These are phyloP conservation scores for Fusarium duplospermum DNA, from an alignment of 2,329 filamentous ascomycete genomes.

Conservation along the genomic window DNA sequence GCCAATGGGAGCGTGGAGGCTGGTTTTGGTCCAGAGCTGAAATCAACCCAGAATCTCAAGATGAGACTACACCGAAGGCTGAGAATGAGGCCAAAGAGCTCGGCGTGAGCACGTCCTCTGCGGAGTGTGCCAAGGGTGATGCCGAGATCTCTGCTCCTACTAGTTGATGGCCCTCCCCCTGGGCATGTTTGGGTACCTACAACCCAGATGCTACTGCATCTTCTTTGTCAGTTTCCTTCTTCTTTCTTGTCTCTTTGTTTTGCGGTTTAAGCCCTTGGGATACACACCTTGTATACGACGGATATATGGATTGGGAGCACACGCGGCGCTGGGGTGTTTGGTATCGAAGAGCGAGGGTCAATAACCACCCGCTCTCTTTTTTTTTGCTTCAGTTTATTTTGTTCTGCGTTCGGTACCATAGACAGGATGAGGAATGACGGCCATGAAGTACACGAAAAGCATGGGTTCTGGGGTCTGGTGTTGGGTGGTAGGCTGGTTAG, in stretches of 20 bases:
- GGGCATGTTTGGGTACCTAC: not conserved
- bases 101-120: conserved; percentile 3
- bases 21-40: conserved; percentile 69
- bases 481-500: conserved; percentile 1
- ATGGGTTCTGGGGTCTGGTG: conserved; percentile 31
- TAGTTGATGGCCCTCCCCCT: too few species aligned
- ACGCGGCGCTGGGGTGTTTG: conserved; percentile 33
- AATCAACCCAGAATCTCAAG: conserved; percentile 26
- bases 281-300: conserved; percentile 33
- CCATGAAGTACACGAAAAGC: conserved; percentile 39
- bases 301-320: conserved; percentile 22
- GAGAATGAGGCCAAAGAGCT: conserved; percentile 37
- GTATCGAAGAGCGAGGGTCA: conserved; percentile 5
- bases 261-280: conserved; percentile 5
- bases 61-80: conserved; percentile 45
- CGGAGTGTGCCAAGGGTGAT: not conserved
- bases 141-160: not conserved
- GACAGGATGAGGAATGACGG: conserved; percentile 17
- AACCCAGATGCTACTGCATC: not conserved
- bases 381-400: not conserved
- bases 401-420: conserved; percentile 11
- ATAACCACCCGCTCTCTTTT: not conserved
- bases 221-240: not conserved
- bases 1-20: conserved; percentile 86
- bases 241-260: not conserved